Conservation (phyloP, 495 filamentous ascomycete species). For the Penicillium macrosclerotiorum region DNA sequence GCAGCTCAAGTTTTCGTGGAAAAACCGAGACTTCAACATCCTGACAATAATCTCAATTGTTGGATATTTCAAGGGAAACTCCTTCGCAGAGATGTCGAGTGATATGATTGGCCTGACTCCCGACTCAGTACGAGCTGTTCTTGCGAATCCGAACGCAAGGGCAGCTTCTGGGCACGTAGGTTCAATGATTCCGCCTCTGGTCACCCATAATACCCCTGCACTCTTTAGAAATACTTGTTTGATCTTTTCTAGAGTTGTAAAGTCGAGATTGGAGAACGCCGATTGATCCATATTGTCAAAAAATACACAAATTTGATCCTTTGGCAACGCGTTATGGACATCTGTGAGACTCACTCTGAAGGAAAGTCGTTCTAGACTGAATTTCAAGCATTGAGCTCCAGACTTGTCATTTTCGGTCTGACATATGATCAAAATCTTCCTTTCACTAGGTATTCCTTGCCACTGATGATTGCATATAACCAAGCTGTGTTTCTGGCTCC, state of each 20-base stretch:
- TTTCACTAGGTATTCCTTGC: neutral
- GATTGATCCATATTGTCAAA: conserved; percentile 13
- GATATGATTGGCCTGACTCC: conserved; percentile 24
- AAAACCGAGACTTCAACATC: conserved; percentile 17
- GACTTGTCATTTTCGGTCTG: neutral
- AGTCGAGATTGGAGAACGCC: conserved; percentile 2
- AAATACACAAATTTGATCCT: conserved; percentile 24
- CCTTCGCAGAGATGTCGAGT: conserved; percentile 22
- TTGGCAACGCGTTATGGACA: conserved; percentile 9
- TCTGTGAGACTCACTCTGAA: conserved; percentile 2
- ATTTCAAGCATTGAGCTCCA: neutral
- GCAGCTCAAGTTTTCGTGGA: neutral
- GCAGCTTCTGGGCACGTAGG: conserved; percentile 20
- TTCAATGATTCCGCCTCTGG: conserved; percentile 14
- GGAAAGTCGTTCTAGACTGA: neutral
- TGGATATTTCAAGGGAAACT: neutral
- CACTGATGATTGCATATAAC: conserved; percentile 1
- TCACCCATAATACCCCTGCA: conserved; percentile 29
- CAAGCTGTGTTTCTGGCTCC: neutral
- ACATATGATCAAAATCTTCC: conserved; percentile 15
- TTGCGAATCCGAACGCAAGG: conserved; percentile 25
- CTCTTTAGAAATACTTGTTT: conserved; percentile 23
- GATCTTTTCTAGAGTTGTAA: conserved; percentile 7
- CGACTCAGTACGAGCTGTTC: conserved; percentile 33
- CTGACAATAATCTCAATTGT: conserved; percentile 9